Evolutionary conservation across 306 rosid species (phyloP), one percentile per base, ranked within the genome.

Genomic region (Fagus crenata): DNA sequence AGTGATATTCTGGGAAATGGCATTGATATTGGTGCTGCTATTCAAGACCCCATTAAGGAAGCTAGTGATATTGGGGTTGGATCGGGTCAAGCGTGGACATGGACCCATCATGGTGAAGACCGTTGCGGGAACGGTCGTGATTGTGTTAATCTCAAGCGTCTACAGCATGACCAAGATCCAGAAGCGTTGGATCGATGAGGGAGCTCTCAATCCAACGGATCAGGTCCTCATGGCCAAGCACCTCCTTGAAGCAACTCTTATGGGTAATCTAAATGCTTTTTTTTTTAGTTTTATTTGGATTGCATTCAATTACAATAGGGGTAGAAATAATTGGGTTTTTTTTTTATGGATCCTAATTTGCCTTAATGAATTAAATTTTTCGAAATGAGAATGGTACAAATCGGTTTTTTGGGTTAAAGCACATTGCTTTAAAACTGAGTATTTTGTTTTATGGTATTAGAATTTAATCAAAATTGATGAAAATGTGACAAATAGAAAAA

Each of bases 41-140:
- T 95, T 95, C 90, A 95, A 83, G 77, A 95, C 93, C 63, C 99
- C 99, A 0, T 82, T 89, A 83, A 84, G 98, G 85, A 95, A 92
- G 83, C 86, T 92, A 9, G 90, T 87, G 73, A 88, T 92, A 35
- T 51, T 85, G 87, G 86, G 83, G 1, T 75, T 92, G 87, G 98
- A 92, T 89, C 93, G 95, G 46, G 54, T 91, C 75, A 95, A 92
- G 88, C 86, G 93, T 2, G 93, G 97, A 1, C 87, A 91, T 51
- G 98, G 98, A 61, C 98, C 97, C 33, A 17, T 92, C 13, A 81
- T 95, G 84, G 97, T 91, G 56, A 92, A 89, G 87, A 89, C 92
- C 36, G 88, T 89, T 39, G 91, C 73, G 22, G 97, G 79, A 17
- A 95, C 99, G 28, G 70, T 91, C 69, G 32, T 81, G 4, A 75